These are phyloP conservation scores for Saccharomycopsis babjevae DNA, from an alignment of 805 yeast species.

Conservation along the genomic window DNA sequence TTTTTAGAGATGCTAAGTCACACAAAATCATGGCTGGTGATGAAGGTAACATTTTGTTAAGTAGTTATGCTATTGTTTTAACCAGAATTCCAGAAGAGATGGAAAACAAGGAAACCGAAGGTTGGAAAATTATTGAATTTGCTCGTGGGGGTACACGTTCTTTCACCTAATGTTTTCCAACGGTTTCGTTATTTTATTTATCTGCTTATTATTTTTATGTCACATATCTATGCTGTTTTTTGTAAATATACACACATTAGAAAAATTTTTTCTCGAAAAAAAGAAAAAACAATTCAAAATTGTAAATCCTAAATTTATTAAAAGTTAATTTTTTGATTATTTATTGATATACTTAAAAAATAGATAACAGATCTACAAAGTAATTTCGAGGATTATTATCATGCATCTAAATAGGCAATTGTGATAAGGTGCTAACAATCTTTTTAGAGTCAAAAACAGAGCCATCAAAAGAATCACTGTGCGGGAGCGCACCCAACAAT, in stretches of 20 bases:
- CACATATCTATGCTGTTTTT: no score
- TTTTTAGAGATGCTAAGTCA: slow-evolving; percentile 80
- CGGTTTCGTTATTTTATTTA: background rate
- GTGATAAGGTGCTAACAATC: slow-evolving; percentile 29
- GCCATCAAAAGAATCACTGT: slow-evolving; percentile 43
- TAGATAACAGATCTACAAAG: no score
- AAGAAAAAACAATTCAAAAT: no score
- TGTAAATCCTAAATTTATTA: no score
- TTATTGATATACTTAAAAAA: no score
- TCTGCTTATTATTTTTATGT: no score
- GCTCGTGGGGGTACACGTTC: slow-evolving; percentile 52
- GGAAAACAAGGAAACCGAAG: slow-evolving; percentile 84
- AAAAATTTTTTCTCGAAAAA: no score
- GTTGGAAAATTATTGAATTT: slow-evolving; percentile 93
- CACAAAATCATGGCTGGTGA: slow-evolving; percentile 95
- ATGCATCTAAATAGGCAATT: background rate
- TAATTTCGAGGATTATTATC: background rate
- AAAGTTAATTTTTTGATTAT: no score
- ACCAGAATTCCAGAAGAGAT: slow-evolving; percentile 90
- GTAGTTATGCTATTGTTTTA: slow-evolving; percentile 93
- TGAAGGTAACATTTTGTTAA: slow-evolving; percentile 82
- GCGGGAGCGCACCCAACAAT: slow-evolving; percentile 49
- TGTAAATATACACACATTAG: no score
- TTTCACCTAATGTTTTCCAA: background rate
- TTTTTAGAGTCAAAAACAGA: slow-evolving; percentile 46